phyloP scores from a whole-genome alignment of 1,284 basidiomycete species.

The Farysia itapuensis region DNA sequence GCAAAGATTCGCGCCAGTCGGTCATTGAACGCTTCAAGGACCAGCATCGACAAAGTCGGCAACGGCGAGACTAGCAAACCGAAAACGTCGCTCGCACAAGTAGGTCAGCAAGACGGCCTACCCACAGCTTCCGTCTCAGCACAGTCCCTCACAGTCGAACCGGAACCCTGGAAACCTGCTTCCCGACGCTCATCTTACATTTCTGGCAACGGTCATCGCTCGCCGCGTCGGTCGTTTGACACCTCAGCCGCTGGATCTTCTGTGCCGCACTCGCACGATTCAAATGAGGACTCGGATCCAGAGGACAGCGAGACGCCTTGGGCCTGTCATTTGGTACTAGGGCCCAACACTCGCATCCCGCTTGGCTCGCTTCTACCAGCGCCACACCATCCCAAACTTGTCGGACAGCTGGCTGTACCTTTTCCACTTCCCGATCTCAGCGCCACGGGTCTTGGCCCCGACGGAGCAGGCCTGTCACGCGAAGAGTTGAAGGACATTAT shows the following conservation, averaged over 20 bases:
- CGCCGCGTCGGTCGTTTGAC: constrained; percentile 24
- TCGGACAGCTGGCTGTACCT: constrained; percentile 84
- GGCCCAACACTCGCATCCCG: constrained; percentile 51
- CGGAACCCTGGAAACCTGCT: constrained; percentile 4
- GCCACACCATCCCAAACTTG: constrained; percentile 93
- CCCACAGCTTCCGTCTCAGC: constrained; percentile 10
- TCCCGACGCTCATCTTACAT: constrained; percentile 27
- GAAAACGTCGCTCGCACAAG: constrained; percentile 3
- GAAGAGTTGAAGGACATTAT: constrained; percentile 94
- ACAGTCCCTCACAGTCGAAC: constrained; percentile 3
- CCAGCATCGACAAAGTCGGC: constrained; percentile 10
- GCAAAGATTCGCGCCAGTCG: constrained; percentile 18
- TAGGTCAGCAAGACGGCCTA: background rate
- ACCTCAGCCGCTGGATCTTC: constrained; percentile 24
- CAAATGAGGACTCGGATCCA: constrained; percentile 67
- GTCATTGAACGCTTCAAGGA: constrained; percentile 23
- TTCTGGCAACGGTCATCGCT: constrained; percentile 10
- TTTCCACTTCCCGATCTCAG: constrained; percentile 67
- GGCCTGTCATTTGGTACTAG: constrained; percentile 69
- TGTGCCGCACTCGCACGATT: constrained; percentile 18
- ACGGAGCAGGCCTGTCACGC: constrained; percentile 65
- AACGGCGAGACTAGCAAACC: constrained; percentile 10
- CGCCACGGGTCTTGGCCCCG: constrained; percentile 41
- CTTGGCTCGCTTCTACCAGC: constrained; percentile 72
- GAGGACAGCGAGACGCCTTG: constrained; percentile 95